phyloP scores from a whole-genome alignment of 257 asterid species.

The Avicennia marina region DNA sequence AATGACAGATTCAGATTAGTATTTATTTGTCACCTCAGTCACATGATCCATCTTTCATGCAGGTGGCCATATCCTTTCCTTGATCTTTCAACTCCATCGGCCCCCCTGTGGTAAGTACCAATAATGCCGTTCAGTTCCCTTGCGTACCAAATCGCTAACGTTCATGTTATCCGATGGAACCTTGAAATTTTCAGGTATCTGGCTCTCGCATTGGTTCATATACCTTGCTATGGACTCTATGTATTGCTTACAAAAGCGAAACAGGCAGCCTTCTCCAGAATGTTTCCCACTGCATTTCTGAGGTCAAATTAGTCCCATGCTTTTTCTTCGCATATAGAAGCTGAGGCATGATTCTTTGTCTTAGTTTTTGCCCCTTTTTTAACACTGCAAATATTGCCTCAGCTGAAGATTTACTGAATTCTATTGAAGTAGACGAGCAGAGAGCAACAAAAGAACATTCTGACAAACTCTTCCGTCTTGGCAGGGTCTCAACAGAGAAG shows the following conservation, averaged over 20 bases:
- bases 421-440: neutral
- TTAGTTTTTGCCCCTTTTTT: too few relatives aligned
- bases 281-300: constrained; percentile 41
- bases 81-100: constrained; percentile 69
- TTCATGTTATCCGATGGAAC: neutral
- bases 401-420: neutral
- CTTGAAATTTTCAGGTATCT: constrained; percentile 49
- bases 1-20: too few relatives aligned
- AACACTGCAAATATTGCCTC: too few relatives aligned
- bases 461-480: constrained; percentile 10
- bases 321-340: too few relatives aligned
- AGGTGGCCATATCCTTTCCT: constrained; percentile 99
- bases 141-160: too few relatives aligned
- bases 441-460: neutral
- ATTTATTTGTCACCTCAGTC: too few relatives aligned
- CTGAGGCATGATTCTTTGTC: too few relatives aligned
- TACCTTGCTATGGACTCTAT: constrained; percentile 71
- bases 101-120: constrained; percentile 85
- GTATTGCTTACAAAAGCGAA: constrained; percentile 54
- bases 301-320: constrained; percentile 42
- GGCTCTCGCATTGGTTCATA: constrained; percentile 58
- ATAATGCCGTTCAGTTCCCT: too few relatives aligned
- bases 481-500: constrained; percentile 42
- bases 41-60: constrained; percentile 5
- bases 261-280: constrained; percentile 37